These are phyloP conservation scores for Agapanthus africanus DNA, from an alignment of 106 monocot species.

Conservation along the genomic window DNA sequence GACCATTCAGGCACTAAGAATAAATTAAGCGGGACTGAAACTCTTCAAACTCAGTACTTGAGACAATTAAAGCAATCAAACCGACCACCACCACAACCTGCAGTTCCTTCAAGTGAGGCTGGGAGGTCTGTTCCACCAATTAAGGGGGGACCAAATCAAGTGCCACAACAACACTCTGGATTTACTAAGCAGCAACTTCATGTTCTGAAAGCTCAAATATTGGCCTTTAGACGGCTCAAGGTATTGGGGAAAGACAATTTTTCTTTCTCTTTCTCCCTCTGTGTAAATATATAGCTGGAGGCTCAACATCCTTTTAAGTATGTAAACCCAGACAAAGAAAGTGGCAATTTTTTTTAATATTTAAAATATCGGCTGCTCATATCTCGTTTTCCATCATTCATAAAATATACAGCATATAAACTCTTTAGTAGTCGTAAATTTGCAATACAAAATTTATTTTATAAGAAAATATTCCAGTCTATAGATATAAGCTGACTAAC, in stretches of 20 bases:
- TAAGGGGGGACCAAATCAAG: conserved; percentile 20
- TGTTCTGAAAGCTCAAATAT: conserved; percentile 97
- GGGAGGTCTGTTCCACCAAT: conserved; percentile 24
- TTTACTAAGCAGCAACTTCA: conserved; percentile 91
- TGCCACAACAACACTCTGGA: conserved; percentile 32
- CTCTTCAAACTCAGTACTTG: conserved; percentile 33
- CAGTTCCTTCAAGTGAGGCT: conserved; percentile 21
- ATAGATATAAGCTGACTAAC: no score
- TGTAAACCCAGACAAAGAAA: no score
- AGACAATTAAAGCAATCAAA: conserved; percentile 44
- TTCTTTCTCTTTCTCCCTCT: neutral
- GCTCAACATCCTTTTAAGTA: neutral
- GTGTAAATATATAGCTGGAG: conserved; percentile 1
- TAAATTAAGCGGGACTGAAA: conserved; percentile 18
- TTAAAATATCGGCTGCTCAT: no score
- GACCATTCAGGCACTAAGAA: conserved; percentile 34
- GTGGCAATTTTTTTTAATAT: no score
- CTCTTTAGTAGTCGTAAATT: no score
- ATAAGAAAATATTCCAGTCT: no score
- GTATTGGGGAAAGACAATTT: conserved; percentile 27
- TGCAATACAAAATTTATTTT: no score
- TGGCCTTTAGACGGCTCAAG: conserved; percentile 91
- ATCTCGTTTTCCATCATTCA: no score
- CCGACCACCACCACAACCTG: conserved; percentile 19
- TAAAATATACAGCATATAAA: no score